A percentile compares a stretch with the other conserved stretches of the same genome.
Evolutionary conservation across 2,329 filamentous ascomycete species (phyloP).

Genomic region (Penicillium sp.): DNA sequence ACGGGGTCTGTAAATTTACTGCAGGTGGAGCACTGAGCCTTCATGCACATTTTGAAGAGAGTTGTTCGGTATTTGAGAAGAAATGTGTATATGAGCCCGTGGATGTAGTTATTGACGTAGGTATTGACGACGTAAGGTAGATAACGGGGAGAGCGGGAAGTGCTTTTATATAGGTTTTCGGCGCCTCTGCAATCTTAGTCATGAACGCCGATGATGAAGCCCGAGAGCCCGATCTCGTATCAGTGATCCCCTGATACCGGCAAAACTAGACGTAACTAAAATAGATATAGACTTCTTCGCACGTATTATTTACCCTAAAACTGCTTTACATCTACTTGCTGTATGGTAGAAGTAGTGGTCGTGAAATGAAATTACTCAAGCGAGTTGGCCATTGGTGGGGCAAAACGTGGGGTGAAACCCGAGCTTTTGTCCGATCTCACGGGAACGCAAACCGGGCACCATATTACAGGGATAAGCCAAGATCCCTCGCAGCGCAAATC

Average conservation of each 20-base stretch:
- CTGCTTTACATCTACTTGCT: neutral
- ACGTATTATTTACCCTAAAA: neutral
- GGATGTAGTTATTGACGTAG: neutral
- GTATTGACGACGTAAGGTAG: neutral
- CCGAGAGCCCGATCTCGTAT: constrained; percentile 24
- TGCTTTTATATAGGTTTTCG: constrained; percentile 19
- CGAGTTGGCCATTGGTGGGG: constrained; percentile 10
- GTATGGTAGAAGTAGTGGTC: neutral
- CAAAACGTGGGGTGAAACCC: constrained; percentile 9
- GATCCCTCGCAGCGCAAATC: neutral
- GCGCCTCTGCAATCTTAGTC: constrained; percentile 18
- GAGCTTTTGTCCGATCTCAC: neutral
- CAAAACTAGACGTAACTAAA: neutral
- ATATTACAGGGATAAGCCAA: neutral
- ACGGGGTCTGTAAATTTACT: constrained; percentile 49
- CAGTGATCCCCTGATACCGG: constrained; percentile 1
- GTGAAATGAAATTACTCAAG: neutral
- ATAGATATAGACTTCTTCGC: neutral
- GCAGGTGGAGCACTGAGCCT: constrained; percentile 62
- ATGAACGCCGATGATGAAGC: constrained; percentile 25
- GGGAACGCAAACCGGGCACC: neutral
- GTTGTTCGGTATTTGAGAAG: neutral
- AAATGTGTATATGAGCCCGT: neutral
- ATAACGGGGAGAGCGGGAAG: constrained; percentile 4
- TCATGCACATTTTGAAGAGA: constrained; percentile 60